These are phyloP conservation scores for Trichoderma arundinaceum DNA, from an alignment of 2,329 filamentous ascomycete genomes.

Conservation along the genomic window DNA sequence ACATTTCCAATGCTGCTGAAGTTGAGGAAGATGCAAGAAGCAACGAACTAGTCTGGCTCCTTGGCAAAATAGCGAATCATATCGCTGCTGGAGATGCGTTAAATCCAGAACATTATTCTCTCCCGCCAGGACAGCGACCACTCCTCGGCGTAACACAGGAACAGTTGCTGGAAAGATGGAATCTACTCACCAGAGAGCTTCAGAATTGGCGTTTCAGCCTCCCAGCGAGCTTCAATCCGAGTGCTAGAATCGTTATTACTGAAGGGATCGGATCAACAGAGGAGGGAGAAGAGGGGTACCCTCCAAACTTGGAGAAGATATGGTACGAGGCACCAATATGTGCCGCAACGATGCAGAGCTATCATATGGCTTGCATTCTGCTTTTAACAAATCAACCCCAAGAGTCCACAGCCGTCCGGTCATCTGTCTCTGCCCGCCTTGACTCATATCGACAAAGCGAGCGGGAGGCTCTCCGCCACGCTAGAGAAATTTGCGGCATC, in stretches of 20 bases:
- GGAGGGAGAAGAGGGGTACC: not conserved
- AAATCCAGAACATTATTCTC: constrained; percentile 17
- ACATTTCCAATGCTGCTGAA: constrained; percentile 16
- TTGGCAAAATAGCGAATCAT: constrained; percentile 20
- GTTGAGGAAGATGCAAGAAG: constrained; percentile 17
- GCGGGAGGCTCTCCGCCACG: constrained; percentile 18
- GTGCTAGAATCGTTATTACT: not conserved
- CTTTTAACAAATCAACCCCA: constrained; percentile 24
- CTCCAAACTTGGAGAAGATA: constrained; percentile 19
- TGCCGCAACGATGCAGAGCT: constrained; percentile 24
- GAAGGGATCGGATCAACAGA: not conserved
- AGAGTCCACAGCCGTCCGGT: constrained; percentile 23
- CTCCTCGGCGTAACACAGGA: constrained; percentile 22
- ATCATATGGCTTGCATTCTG: constrained; percentile 26
- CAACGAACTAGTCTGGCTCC: constrained; percentile 20
- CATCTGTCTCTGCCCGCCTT: constrained; percentile 17
- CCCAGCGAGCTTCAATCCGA: constrained; percentile 18
- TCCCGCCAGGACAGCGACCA: constrained; percentile 14
- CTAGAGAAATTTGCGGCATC: constrained; percentile 26
- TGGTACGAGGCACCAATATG: constrained; percentile 27
- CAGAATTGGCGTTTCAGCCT: constrained; percentile 14
- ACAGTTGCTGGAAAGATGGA: constrained; percentile 21
- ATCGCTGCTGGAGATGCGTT: constrained; percentile 22
- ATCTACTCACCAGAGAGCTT: constrained; percentile 9
- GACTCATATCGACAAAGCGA: constrained; percentile 25